A percentile compares a stretch with the other conserved stretches of the same genome.
These are phyloP conservation scores for Colletotrichum salicis DNA, from an alignment of 2,329 filamentous ascomycete genomes.

Conservation along the genomic window DNA sequence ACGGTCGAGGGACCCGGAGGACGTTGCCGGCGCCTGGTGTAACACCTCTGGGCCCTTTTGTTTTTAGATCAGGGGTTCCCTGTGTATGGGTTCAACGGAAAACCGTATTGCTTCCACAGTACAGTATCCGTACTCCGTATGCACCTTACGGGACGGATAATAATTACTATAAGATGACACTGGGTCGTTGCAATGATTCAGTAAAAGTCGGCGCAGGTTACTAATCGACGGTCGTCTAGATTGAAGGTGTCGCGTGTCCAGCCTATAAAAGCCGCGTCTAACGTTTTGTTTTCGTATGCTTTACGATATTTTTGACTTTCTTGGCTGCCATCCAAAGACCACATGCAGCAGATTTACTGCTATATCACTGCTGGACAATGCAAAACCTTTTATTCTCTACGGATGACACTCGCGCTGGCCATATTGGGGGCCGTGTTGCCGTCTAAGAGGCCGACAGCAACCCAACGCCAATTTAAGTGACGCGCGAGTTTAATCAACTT, in stretches of 20 bases:
- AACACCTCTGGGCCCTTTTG: not conserved
- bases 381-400: not conserved
- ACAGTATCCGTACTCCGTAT: not conserved
- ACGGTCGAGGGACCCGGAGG: not conserved
- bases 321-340: not conserved
- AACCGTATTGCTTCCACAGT: no score
- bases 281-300: not conserved
- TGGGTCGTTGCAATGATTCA: not conserved
- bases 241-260: not conserved
- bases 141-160: not conserved
- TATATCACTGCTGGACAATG: not conserved
- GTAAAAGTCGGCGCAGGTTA: not conserved
- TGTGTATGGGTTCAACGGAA: not conserved
- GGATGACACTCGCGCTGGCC: not conserved
- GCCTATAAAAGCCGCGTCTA: not conserved
- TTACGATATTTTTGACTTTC: not conserved
- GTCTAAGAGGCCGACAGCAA: not conserved
- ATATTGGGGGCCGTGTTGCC: not conserved
- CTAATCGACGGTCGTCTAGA: not conserved
- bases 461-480: not conserved
- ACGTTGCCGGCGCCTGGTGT: not conserved
- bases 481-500: not conserved
- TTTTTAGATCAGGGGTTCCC: not conserved
- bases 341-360: not conserved
- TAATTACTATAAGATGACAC: not conserved